Base-by-base conservation (phyloP, 1,284 basidiomycete species). In the Vanrija humicola region DNA sequence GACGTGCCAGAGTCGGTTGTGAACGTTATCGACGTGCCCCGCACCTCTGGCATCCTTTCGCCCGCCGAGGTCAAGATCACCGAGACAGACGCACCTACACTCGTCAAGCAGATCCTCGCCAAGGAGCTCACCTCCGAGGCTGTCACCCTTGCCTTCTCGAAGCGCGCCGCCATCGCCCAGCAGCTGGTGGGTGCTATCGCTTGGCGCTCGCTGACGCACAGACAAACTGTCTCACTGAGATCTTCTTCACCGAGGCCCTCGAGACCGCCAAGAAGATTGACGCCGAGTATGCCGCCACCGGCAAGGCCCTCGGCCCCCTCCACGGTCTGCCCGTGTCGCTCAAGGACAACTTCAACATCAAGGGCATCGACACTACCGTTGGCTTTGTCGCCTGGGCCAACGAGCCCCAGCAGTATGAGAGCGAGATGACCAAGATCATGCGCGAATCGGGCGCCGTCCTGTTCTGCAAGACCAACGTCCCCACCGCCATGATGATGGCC, bases 171-270 rank as follows among this genome's bases (percentile, higher is more conserved):
- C 45, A 75, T 90, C 50, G 89, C 90, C 1, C 89, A 91, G 56
- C 90, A 91, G 69, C 74, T 89, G 14, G 34, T 34, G 34, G 14
- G 34, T 83, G 83, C 69, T 90, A 90, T 76, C 80, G 88, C 26
- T 86, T 89, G 0, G 80, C 88, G 44, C 75, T 90, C 50, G 88
- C 90, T 1, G 89, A 91, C 55, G 89, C 90, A 68, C 74, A 89
- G 14, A 65, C 75, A 60, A 58, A 78, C 70, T 74, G 76, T 64
- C 19, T 79, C 51, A 62, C 77, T 46, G 74, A 75, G 59, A 69
- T 78, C 48, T 69, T 75, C 53, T 73, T 78, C 54, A 69, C 74
- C 2, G 62, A 70, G 18, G 78, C 69, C 0, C 55, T 76, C 23
- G 69, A 54, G 21, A 58, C 68, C 10, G 78, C 79, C 0, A 54